A percentile compares a stretch with the other conserved stretches of the same genome.
Evolutionary conservation across 495 filamentous ascomycete genomes (phyloP).

Genomic region (Aspergillus wentii): DNA sequence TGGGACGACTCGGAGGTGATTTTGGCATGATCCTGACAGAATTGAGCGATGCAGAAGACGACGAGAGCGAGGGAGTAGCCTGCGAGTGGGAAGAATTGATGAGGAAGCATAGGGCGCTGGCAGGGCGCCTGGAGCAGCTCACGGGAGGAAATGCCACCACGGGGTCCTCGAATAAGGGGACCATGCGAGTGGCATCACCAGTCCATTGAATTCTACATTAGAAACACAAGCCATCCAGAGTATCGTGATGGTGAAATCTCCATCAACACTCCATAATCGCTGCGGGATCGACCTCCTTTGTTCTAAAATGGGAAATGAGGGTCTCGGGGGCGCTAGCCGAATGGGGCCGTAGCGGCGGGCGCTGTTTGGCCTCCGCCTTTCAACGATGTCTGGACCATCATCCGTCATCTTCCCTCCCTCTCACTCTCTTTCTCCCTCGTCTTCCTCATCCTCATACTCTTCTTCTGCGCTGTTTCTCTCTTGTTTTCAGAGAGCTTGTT

Average conservation of each 20-base stretch:
- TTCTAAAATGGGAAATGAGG: neutral
- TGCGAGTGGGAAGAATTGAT: conserved; percentile 87
- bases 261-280: no score
- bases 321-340: conserved; percentile 7
- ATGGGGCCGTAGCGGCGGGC: conserved; percentile 10
- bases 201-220: neutral
- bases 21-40: conserved; percentile 83
- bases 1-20: conserved; percentile 88
- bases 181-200: conserved; percentile 12
- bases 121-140: conserved; percentile 80
- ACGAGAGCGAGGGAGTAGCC: conserved; percentile 36
- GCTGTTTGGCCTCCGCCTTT: conserved; percentile 8
- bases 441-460: neutral
- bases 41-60: conserved; percentile 52
- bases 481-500: neutral
- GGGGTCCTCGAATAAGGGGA: conserved; percentile 12
- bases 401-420: conserved; percentile 3
- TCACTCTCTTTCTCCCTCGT: conserved; percentile 3
- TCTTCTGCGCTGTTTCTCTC: neutral
- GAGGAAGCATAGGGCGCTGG: conserved; percentile 81
- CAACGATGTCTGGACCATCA: conserved; percentile 10
- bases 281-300: no score
- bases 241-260: no score
- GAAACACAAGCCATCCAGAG: no score
- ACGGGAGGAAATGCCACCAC: conserved; percentile 28